These are phyloP conservation scores for Nemania bipapillata DNA, from an alignment of 2,329 filamentous ascomycete species.

Conservation along the genomic window DNA sequence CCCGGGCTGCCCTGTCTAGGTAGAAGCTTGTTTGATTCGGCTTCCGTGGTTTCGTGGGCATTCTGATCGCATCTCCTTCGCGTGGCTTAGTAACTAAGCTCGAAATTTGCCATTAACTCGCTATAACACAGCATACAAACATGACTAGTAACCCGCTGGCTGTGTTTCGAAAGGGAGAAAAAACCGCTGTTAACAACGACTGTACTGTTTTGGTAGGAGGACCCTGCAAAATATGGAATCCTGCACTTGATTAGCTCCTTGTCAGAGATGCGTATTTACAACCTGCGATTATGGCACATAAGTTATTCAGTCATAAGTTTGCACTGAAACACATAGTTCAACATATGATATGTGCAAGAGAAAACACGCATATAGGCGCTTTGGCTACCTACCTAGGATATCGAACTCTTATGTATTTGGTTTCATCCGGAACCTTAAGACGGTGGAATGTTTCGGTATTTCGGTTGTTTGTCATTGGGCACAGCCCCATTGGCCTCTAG, in stretches of 20 bases:
- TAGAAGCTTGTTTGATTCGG: neutral
- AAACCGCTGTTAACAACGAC: neutral
- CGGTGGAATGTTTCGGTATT: neutral
- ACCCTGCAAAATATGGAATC: neutral
- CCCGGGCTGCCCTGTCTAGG: too few species aligned
- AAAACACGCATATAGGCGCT: neutral
- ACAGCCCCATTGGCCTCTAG: constrained; percentile 49
- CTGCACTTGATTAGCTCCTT: neutral
- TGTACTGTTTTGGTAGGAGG: neutral
- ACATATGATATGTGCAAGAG: too few species aligned
- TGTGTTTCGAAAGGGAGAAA: neutral
- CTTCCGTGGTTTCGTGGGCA: constrained; percentile 15
- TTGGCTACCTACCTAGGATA: neutral
- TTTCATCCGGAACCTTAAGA: constrained; percentile 23
- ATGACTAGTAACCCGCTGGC: too few species aligned
- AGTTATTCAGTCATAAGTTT: neutral
- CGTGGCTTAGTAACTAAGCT: neutral
- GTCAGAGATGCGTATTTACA: neutral
- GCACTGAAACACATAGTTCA: too few species aligned
- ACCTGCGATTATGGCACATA: neutral
- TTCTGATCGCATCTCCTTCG: constrained; percentile 6
- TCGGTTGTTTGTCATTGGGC: constrained; percentile 24
- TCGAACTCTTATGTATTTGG: neutral
- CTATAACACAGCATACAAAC: neutral
- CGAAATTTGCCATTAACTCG: neutral